phyloP scores from a whole-genome alignment of 257 asterid species.

The Nicotiana undulata region DNA sequence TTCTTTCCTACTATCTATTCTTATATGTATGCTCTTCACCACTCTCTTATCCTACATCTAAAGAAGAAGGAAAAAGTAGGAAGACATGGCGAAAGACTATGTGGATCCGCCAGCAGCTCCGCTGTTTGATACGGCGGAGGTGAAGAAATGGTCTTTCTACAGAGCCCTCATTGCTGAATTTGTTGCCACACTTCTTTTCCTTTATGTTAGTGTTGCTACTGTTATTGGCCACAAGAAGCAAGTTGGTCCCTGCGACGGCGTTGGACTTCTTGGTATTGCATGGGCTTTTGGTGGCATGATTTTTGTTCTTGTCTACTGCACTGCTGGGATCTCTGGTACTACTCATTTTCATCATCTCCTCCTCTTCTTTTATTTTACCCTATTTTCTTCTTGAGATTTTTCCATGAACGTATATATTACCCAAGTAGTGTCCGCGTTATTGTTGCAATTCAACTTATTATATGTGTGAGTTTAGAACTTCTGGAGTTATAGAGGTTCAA shows the following conservation, averaged over 20 bases:
- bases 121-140: conserved; percentile 3
- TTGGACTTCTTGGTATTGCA: conserved; percentile 16
- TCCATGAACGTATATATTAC: no score
- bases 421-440: no score
- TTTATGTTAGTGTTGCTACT: conserved; percentile 13
- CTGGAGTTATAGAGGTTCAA: no score
- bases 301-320: conserved; percentile 14
- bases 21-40: no score
- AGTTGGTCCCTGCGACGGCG: conserved; percentile 8
- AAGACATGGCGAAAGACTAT: conserved; percentile 8
- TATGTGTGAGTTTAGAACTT: no score
- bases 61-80: background rate
- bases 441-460: no score
- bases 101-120: conserved; percentile 14
- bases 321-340: conserved; percentile 19
- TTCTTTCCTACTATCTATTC: background rate
- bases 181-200: conserved; percentile 19
- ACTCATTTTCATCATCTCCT: background rate
- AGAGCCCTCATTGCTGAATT: conserved; percentile 20
- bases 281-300: conserved; percentile 22
- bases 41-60: no score
- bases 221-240: conserved; percentile 17
- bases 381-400: no score
- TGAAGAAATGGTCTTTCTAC: conserved; percentile 16
- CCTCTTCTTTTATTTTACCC: no score